These are phyloP conservation scores for Canna indica DNA, from an alignment of 176 grass and related monocot genomes.

Conservation along the genomic window DNA sequence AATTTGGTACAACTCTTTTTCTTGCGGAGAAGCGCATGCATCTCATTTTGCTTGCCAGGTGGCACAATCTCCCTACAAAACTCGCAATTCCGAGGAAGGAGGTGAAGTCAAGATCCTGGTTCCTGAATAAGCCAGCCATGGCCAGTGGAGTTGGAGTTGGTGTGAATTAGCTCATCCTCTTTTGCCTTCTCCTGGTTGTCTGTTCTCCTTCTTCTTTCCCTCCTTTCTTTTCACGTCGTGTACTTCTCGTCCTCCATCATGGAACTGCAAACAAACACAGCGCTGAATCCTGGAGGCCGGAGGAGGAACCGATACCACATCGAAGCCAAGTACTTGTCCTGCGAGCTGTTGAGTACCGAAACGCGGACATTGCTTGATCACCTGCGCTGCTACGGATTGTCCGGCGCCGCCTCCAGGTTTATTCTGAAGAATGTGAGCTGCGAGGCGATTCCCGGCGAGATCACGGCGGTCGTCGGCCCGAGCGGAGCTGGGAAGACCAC, in stretches of 20 bases:
- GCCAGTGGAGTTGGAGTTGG: background rate
- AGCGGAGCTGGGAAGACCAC: slow-evolving; percentile 91
- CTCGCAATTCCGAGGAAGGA: too few species aligned
- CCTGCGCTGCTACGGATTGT: too few species aligned
- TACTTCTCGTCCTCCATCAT: slow-evolving; percentile 13
- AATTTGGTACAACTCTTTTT: background rate
- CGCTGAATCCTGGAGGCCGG: slow-evolving; percentile 16
- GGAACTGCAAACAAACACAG: slow-evolving; percentile 26
- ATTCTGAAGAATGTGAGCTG: slow-evolving; percentile 34
- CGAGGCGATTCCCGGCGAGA: slow-evolving; percentile 49
- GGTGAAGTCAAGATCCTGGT: too few species aligned
- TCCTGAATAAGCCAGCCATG: too few species aligned
- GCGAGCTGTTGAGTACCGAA: slow-evolving; percentile 26
- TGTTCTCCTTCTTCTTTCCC: background rate
- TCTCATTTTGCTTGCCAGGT: background rate
- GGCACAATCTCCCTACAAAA: too few species aligned
- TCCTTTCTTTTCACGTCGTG: background rate
- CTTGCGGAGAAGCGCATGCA: background rate
- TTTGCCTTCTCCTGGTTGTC: background rate
- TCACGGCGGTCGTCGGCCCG: slow-evolving; percentile 74
- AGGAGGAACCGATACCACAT: slow-evolving; percentile 44
- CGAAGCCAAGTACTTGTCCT: slow-evolving; percentile 55
- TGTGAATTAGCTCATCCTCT: slow-evolving; percentile 3
- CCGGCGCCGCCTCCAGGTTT: background rate
- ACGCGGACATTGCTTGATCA: background rate